phyloP scores from a whole-genome alignment of 1,284 basidiomycete species.

The Heliocybe sulcata region DNA sequence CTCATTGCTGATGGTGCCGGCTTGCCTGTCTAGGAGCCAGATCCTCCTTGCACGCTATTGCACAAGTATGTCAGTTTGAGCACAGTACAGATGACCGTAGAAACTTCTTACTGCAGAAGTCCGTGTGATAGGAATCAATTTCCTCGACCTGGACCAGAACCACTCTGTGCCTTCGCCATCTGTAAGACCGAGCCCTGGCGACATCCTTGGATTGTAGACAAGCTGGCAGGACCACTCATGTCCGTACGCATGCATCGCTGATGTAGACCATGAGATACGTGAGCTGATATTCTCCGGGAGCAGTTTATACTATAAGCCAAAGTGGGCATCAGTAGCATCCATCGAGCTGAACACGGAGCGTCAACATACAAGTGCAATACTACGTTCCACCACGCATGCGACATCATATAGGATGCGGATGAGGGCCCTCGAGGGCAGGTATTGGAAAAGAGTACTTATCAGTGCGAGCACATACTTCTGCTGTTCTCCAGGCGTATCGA shows the following conservation, averaged over 20 bases:
- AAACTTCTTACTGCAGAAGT: constrained; percentile 15
- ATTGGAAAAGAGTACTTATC: constrained; percentile 6
- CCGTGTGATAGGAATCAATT: constrained; percentile 22
- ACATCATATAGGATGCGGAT: constrained; percentile 13
- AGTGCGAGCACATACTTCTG: constrained; percentile 13
- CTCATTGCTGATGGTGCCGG: background rate
- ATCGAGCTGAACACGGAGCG: no score
- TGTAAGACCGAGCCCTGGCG: constrained; percentile 8
- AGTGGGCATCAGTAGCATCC: no score
- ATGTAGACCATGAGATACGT: constrained; percentile 8
- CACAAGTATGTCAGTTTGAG: no score
- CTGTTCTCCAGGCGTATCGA: constrained; percentile 11
- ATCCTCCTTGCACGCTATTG: constrained; percentile 1
- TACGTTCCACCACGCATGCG: constrained; percentile 10
- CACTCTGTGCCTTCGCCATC: constrained; percentile 15
- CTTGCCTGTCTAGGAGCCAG: constrained; percentile 9
- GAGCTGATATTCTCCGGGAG: constrained; percentile 2
- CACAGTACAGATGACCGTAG: no score
- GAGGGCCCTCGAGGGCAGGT: constrained; percentile 5
- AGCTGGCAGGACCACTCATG: constrained; percentile 23
- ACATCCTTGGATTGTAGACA: constrained; percentile 11
- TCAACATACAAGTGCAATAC: background rate
- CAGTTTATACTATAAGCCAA: constrained; percentile 4
- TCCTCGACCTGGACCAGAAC: constrained; percentile 8
- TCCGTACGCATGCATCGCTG: constrained; percentile 25